Evolutionary conservation across 352 stramenopile species (phyloP).

Genomic region (Globisporangium lucens): DNA sequence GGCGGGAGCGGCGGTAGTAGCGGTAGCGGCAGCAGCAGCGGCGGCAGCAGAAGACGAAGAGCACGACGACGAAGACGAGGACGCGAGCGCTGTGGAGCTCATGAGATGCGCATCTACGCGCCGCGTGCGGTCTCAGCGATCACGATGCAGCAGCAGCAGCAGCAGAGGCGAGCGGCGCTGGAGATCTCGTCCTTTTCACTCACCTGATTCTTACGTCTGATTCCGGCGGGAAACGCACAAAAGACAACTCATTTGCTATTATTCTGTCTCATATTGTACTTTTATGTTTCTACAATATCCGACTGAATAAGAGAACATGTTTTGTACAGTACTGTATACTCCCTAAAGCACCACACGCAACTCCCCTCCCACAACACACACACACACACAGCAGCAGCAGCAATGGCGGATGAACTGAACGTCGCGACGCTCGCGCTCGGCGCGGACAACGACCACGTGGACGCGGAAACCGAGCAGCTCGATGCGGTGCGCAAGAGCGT

Average conservation of each 20-base stretch:
- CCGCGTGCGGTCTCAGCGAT: slow-evolving; percentile 2
- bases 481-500: slow-evolving; percentile 64
- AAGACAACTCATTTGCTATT: background rate
- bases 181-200: slow-evolving; percentile 7
- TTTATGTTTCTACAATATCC: background rate
- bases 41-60: background rate
- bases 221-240: background rate
- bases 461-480: slow-evolving; percentile 32
- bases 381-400: slow-evolving; percentile 6
- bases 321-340: no score
- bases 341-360: background rate
- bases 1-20: slow-evolving; percentile 10
- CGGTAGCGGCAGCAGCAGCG: background rate
- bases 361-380: background rate
- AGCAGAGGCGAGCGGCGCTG: background rate
- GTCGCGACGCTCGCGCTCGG: slow-evolving; percentile 43
- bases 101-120: slow-evolving; percentile 17
- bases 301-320: background rate
- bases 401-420: slow-evolving; percentile 37
- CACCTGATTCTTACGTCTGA: slow-evolving; percentile 7
- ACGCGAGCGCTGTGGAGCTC: slow-evolving; percentile 13
- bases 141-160: slow-evolving; percentile 1
- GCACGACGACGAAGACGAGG: background rate
- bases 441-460: slow-evolving; percentile 28
- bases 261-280: background rate